These are phyloP conservation scores for Fusarium guadeloupense DNA, from an alignment of 2,329 filamentous ascomycete species.

Conservation along the genomic window DNA sequence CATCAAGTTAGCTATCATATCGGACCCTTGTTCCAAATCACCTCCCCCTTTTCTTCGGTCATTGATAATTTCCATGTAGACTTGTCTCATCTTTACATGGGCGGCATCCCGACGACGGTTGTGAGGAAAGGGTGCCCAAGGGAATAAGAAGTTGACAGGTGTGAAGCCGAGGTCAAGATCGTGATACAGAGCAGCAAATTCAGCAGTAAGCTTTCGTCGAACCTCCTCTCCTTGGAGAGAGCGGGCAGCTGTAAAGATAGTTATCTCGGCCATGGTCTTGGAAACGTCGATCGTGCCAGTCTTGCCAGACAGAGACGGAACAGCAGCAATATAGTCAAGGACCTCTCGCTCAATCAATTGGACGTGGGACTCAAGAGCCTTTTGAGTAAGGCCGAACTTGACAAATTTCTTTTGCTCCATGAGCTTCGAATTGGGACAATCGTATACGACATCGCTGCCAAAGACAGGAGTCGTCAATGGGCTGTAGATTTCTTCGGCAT, in stretches of 20 bases:
- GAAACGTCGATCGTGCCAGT: constrained; percentile 72
- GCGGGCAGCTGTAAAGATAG: constrained; percentile 81
- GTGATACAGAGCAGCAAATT: constrained; percentile 80
- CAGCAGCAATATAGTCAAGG: constrained; percentile 67
- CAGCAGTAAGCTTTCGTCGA: constrained; percentile 73
- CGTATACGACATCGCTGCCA: constrained; percentile 82
- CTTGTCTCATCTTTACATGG: constrained; percentile 73
- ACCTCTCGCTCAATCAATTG: constrained; percentile 76
- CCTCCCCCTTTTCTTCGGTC: constrained; percentile 63
- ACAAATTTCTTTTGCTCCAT: constrained; percentile 92
- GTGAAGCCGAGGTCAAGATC: constrained; percentile 80
- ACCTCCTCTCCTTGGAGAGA: constrained; percentile 81
- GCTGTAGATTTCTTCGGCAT: constrained; percentile 64
- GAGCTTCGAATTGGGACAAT: constrained; percentile 83
- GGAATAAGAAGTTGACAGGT: constrained; percentile 84
- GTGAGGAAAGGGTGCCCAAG: constrained; percentile 79
- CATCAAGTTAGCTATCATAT: constrained; percentile 87
- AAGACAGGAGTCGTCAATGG: constrained; percentile 68
- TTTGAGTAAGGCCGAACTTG: constrained; percentile 74
- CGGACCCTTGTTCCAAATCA: constrained; percentile 54
- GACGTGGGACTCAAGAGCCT: constrained; percentile 72
- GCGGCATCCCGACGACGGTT: constrained; percentile 78
- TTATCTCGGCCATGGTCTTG: constrained; percentile 77
- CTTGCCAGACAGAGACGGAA: constrained; percentile 65
- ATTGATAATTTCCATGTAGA: constrained; percentile 77